These are phyloP conservation scores for Beta corolliflora DNA, from an alignment of 179 eudicot species.

Conservation along the genomic window DNA sequence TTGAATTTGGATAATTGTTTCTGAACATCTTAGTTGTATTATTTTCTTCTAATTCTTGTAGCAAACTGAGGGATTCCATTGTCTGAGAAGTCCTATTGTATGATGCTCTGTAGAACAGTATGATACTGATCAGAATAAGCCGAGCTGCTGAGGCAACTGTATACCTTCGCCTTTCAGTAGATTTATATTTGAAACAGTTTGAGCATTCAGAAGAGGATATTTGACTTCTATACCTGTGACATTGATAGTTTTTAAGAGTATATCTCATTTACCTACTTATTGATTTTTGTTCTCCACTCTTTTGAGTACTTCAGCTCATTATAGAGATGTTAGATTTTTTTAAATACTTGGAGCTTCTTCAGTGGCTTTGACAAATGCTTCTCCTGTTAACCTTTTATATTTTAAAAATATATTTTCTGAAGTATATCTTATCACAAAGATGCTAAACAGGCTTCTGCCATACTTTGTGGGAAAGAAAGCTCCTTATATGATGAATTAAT, in stretches of 20 bases:
- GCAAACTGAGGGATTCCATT: background rate
- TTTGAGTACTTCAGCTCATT: conserved; percentile 7
- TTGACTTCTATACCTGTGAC: background rate
- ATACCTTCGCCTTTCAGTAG: conserved; percentile 7
- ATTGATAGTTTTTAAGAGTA: background rate
- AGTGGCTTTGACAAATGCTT: background rate
- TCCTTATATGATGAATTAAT: conserved; percentile 3
- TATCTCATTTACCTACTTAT: background rate
- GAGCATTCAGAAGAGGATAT: background rate
- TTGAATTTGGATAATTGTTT: conserved; percentile 29
- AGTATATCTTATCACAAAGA: background rate
- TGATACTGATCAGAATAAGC: conserved; percentile 4
- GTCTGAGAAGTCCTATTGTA: conserved; percentile 13
- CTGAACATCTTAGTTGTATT: conserved; percentile 21
- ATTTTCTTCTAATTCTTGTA: conserved; percentile 18
- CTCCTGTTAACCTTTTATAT: conserved; percentile 1
- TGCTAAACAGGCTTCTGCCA: conserved; percentile 2
- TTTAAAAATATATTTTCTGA: background rate
- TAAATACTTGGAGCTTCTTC: background rate
- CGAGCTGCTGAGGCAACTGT: conserved; percentile 6
- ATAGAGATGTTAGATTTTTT: background rate
- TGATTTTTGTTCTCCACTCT: background rate
- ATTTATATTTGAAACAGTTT: background rate
- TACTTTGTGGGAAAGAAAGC: background rate
- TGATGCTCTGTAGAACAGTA: conserved; percentile 22